These are phyloP conservation scores for Ustilago shanxiensis DNA, from an alignment of 1,284 basidiomycete genomes.

Conservation along the genomic window DNA sequence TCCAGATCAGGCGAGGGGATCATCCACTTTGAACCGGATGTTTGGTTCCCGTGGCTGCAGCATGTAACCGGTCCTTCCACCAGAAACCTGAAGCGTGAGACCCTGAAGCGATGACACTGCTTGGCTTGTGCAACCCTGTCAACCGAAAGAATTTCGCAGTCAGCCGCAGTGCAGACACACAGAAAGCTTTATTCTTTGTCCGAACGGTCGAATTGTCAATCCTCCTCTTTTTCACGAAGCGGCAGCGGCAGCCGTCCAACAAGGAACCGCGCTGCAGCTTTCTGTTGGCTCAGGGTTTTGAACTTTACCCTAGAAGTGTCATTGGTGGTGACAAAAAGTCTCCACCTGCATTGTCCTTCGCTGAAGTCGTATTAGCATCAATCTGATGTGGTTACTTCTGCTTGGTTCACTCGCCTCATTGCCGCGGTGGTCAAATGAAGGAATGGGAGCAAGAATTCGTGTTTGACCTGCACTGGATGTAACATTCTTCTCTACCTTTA, in stretches of 20 bases:
- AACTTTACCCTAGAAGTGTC: not conserved
- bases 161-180: not conserved
- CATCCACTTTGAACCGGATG: not conserved
- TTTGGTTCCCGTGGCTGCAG: slow-evolving; percentile 2
- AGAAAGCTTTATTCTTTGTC: slow-evolving; percentile 1
- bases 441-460: too few relatives aligned
- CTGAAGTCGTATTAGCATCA: not conserved
- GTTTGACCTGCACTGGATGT: not conserved
- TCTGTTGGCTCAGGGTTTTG: not conserved
- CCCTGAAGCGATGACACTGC: not conserved
- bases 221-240: not conserved
- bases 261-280: not conserved
- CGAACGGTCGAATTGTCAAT: slow-evolving; percentile 5
- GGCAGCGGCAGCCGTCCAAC: not conserved
- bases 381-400: not conserved
- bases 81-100: not conserved
- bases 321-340: slow-evolving; percentile 4
- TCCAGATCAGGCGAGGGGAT: not conserved
- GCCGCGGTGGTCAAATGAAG: too few relatives aligned
- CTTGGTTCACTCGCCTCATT: too few relatives aligned
- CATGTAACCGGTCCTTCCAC: slow-evolving; percentile 10
- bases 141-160: not conserved
- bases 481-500: not conserved
- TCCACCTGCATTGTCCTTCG: not conserved
- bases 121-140: slow-evolving; percentile 6